These are phyloP conservation scores for Candida ulmi DNA, from an alignment of 805 yeast species.

Conservation along the genomic window DNA sequence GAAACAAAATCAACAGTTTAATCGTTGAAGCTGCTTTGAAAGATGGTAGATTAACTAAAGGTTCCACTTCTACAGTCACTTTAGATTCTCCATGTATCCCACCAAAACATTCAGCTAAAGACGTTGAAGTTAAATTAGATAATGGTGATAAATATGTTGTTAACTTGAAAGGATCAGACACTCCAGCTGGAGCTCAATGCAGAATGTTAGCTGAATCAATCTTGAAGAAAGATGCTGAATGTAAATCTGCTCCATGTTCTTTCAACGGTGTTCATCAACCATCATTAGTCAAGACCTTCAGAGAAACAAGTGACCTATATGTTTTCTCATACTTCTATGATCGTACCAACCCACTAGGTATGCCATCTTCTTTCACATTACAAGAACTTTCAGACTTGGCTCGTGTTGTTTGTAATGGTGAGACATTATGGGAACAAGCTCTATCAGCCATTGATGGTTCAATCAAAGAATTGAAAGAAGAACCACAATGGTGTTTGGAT, in stretches of 20 bases:
- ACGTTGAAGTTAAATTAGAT: constrained; percentile 54
- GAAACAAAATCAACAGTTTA: constrained; percentile 69
- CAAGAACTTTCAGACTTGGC: constrained; percentile 81
- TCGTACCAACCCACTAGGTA: constrained; percentile 87
- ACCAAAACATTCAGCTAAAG: constrained; percentile 58
- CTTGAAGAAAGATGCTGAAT: constrained; percentile 76
- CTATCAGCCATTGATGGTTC: constrained; percentile 65
- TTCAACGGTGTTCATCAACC: constrained; percentile 99
- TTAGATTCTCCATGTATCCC: constrained; percentile 83
- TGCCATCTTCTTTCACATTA: constrained; percentile 86
- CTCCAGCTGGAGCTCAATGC: constrained; percentile 78
- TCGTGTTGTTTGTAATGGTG: constrained; percentile 80
- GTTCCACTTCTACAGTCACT: constrained; percentile 36
- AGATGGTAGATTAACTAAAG: constrained; percentile 33
- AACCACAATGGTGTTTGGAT: constrained; percentile 95
- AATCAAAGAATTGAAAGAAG: constrained; percentile 56
- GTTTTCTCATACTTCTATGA: constrained; percentile 95
- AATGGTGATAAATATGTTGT: constrained; percentile 44
- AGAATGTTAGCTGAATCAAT: constrained; percentile 76
- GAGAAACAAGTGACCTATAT: constrained; percentile 67
- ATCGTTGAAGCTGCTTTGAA: constrained; percentile 50
- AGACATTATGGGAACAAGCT: constrained; percentile 62
- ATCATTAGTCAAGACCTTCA: constrained; percentile 73
- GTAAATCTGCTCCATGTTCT: constrained; percentile 79
- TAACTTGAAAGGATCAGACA: constrained; percentile 58